Conservation (phyloP, 176 grass and related monocot species). For the Ampelocalamus luodianensis region DNA sequence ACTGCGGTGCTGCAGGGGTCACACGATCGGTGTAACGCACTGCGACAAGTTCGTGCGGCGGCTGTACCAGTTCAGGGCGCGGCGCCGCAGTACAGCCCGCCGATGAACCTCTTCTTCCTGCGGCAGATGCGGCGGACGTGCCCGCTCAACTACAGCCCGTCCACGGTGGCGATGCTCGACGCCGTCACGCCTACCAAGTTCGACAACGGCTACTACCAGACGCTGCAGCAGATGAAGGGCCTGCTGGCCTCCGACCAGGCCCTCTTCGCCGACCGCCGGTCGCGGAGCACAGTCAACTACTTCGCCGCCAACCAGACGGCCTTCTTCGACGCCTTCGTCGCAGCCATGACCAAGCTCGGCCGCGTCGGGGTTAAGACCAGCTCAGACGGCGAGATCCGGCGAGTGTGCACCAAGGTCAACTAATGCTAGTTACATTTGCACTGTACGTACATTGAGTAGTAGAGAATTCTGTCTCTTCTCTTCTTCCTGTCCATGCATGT, state of each 20-base stretch:
- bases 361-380: conserved; percentile 75
- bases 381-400: conserved; percentile 62
- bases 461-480: neutral
- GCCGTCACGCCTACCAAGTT: conserved; percentile 61
- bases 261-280: conserved; percentile 77
- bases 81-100: conserved; percentile 38
- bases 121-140: conserved; percentile 82
- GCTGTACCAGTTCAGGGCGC: conserved; percentile 69
- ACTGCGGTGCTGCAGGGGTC: conserved; percentile 44
- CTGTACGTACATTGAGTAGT: conserved; percentile 8
- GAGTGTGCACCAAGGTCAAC: conserved; percentile 79
- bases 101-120: conserved; percentile 77
- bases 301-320: conserved; percentile 89
- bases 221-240: conserved; percentile 80
- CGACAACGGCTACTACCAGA: conserved; percentile 83
- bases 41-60: conserved; percentile 92
- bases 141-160: conserved; percentile 64
- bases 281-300: conserved; percentile 66
- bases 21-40: conserved; percentile 85
- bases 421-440: conserved; percentile 3
- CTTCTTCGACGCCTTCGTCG: conserved; percentile 73
- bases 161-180: conserved; percentile 75
- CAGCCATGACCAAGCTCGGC: conserved; percentile 78
- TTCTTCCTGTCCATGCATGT: neutral
- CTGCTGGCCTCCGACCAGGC: conserved; percentile 77